A percentile compares a stretch with the other conserved stretches of the same genome.
Conservation (phyloP, 495 filamentous ascomycete species). For the Hypoxylon fragiforme region DNA sequence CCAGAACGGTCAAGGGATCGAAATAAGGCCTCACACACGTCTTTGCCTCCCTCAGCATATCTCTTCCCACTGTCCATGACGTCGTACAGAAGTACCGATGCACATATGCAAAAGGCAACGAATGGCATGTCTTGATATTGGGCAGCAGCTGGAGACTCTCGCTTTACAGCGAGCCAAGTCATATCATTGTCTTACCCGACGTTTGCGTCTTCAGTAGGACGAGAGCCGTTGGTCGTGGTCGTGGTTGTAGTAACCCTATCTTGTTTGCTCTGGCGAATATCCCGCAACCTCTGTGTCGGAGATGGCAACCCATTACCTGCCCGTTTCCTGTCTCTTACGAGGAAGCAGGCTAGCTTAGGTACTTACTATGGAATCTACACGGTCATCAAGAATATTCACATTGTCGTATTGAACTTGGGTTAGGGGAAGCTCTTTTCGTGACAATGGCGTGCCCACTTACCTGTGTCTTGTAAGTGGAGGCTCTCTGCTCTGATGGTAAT, state of each 20-base stretch:
- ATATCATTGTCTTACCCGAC: conserved; percentile 33
- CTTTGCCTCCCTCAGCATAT: background rate
- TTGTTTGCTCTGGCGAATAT: conserved; percentile 27
- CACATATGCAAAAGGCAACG: conserved; percentile 29
- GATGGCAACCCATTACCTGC: conserved; percentile 15
- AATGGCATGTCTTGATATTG: conserved; percentile 26
- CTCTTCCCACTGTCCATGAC: conserved; percentile 6
- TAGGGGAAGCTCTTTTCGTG: too few relatives aligned
- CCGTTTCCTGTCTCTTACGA: conserved; percentile 10
- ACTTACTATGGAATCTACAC: too few relatives aligned
- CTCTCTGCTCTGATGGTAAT: too few relatives aligned
- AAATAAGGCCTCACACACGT: conserved; percentile 5
- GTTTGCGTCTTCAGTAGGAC: conserved; percentile 33
- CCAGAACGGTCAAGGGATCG: background rate
- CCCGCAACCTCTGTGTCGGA: conserved; percentile 1
- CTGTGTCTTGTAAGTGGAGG: too few relatives aligned
- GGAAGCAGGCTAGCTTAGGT: conserved; percentile 6
- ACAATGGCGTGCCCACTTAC: too few relatives aligned
- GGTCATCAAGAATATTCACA: too few relatives aligned
- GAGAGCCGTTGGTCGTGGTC: conserved; percentile 35
- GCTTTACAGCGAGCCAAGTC: conserved; percentile 19
- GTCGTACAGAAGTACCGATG: conserved; percentile 19
- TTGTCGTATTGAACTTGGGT: too few relatives aligned
- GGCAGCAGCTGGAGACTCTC: conserved; percentile 14
- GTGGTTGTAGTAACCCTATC: conserved; percentile 26